These are phyloP conservation scores for Pythium sp. DNA, from an alignment of 352 stramenopile genomes.

Conservation along the genomic window DNA sequence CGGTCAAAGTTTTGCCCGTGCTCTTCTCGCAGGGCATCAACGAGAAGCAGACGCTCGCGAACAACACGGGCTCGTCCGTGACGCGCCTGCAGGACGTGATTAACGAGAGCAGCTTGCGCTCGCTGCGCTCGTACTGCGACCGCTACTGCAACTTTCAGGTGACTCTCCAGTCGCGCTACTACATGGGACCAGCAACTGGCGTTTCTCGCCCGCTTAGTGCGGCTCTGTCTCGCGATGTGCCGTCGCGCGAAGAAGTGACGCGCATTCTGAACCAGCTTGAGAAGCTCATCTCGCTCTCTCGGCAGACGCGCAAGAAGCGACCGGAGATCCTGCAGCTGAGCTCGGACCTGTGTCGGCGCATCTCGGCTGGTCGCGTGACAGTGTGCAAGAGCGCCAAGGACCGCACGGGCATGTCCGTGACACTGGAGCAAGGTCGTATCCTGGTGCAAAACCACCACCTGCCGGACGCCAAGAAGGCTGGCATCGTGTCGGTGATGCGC, in stretches of 20 bases:
- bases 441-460: slow-evolving; percentile 76
- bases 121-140: slow-evolving; percentile 66
- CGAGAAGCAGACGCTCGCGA: slow-evolving; percentile 90
- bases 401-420: slow-evolving; percentile 97
- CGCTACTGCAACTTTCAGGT: slow-evolving; percentile 74
- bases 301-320: slow-evolving; percentile 78
- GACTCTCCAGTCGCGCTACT: slow-evolving; percentile 32
- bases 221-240: slow-evolving; percentile 12
- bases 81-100: slow-evolving; percentile 80
- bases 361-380: slow-evolving; percentile 89
- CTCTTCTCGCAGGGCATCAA: slow-evolving; percentile 91
- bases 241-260: slow-evolving; percentile 53
- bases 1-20: slow-evolving; percentile 68
- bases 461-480: slow-evolving; percentile 67
- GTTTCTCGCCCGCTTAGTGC: not conserved
- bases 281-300: slow-evolving; percentile 63
- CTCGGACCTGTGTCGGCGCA: slow-evolving; percentile 71
- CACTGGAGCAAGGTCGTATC: slow-evolving; percentile 91
- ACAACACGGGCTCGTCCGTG: slow-evolving; percentile 82
- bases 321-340: slow-evolving; percentile 84
- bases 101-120: slow-evolving; percentile 73
- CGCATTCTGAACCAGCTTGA: slow-evolving; percentile 58
- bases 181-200: slow-evolving; percentile 15
- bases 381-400: slow-evolving; percentile 99
- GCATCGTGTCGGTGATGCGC: slow-evolving; percentile 80